These are phyloP conservation scores for Middelhovenomyces tepae DNA, from an alignment of 805 yeast species.

Conservation along the genomic window DNA sequence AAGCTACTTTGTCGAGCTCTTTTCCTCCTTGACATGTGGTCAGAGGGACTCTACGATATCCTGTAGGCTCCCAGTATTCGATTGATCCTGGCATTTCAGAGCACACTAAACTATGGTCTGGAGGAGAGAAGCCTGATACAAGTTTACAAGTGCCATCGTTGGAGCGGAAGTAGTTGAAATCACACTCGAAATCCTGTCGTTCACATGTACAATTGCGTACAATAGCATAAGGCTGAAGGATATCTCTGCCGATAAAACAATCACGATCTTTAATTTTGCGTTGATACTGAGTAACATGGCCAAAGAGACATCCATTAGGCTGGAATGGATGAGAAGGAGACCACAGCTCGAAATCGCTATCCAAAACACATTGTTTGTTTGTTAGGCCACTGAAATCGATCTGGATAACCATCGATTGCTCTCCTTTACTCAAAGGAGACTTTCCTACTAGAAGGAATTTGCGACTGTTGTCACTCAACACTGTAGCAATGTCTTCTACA, in stretches of 20 bases:
- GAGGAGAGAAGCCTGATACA: constrained; percentile 63
- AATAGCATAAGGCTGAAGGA: constrained; percentile 48
- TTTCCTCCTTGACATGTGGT: constrained; percentile 82
- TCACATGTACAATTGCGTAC: constrained; percentile 72
- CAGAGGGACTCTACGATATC: constrained; percentile 78
- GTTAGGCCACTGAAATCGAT: constrained; percentile 50
- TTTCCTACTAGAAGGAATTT: constrained; percentile 59
- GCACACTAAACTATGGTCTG: constrained; percentile 57
- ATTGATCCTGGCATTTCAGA: constrained; percentile 40
- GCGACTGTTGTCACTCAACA: constrained; percentile 83
- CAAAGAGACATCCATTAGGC: constrained; percentile 50
- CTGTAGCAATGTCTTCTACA: constrained; percentile 68
- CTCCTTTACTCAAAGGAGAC: constrained; percentile 38
- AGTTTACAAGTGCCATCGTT: constrained; percentile 78
- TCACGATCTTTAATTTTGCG: constrained; percentile 50
- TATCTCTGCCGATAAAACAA: constrained; percentile 50
- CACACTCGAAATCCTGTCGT: constrained; percentile 88
- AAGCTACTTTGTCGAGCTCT: constrained; percentile 53
- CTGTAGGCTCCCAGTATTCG: constrained; percentile 83
- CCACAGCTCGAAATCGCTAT: constrained; percentile 58
- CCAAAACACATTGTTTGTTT: constrained; percentile 45
- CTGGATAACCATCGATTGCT: constrained; percentile 38
- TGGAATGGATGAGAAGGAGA: constrained; percentile 48
- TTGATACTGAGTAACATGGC: constrained; percentile 54
- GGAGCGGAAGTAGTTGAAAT: constrained; percentile 66